Percentiles rank a stretch among this genome's conserved stretches.
Evolutionary conservation across 192 early-diverging fungal species (phyloP).

Genomic region (Martensiomyces pterosporus): DNA sequence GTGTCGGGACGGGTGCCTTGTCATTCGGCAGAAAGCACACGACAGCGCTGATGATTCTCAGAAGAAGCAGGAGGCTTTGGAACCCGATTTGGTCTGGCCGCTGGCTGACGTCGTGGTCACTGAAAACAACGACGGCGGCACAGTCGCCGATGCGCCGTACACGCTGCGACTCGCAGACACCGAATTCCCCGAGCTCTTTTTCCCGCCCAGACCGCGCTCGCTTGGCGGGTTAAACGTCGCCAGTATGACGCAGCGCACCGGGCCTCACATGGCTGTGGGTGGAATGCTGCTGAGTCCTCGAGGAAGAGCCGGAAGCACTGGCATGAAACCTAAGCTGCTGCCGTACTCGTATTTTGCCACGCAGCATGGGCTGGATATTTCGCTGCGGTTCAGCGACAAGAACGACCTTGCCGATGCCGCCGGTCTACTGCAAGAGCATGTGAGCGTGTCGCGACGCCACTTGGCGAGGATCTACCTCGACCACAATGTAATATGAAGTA

Average conservation of each 20-base stretch:
- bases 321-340: constrained; percentile 2
- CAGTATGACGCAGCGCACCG: no score
- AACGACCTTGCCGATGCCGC: constrained; percentile 1
- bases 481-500: constrained; percentile 22
- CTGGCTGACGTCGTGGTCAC: constrained; percentile 20
- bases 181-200: constrained; percentile 30
- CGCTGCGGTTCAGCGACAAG: constrained; percentile 14
- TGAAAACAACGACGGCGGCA: not conserved
- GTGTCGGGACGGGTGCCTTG: constrained; percentile 24
- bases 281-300: no score
- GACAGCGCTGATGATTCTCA: no score
- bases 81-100: constrained; percentile 30
- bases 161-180: constrained; percentile 17
- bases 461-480: constrained; percentile 27
- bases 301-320: no score
- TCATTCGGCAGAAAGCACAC: constrained; percentile 11
- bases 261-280: no score
- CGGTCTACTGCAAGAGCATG: constrained; percentile 1
- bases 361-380: constrained; percentile 20
- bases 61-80: not conserved
- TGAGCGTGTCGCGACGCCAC: constrained; percentile 10
- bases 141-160: constrained; percentile 4
- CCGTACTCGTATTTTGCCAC: constrained; percentile 19
- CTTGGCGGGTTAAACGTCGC: constrained; percentile 29
- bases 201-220: constrained; percentile 20